These are phyloP conservation scores for Phytophthora pluvialis DNA, from an alignment of 352 stramenopile species.

Conservation along the genomic window DNA sequence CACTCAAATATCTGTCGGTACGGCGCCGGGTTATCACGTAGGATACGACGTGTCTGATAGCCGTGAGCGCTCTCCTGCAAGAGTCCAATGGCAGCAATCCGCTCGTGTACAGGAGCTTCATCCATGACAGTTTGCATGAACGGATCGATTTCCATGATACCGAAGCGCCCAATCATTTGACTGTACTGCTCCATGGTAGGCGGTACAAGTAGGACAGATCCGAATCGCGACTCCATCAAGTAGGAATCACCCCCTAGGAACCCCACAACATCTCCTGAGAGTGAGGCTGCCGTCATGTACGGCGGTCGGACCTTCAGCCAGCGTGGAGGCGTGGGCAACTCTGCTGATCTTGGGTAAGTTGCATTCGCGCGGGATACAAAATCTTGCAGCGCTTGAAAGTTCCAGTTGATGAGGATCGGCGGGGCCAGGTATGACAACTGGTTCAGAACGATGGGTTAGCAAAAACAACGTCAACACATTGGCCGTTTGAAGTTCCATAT, in stretches of 20 bases:
- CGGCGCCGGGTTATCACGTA: background rate
- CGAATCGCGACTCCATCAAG: background rate
- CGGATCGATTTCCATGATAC: slow-evolving; percentile 1
- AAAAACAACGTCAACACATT: background rate
- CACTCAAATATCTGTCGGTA: slow-evolving; percentile 5
- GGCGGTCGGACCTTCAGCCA: slow-evolving; percentile 7
- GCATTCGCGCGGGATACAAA: slow-evolving; percentile 4
- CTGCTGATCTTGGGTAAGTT: background rate
- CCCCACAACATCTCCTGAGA: background rate
- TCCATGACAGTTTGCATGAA: slow-evolving; percentile 6
- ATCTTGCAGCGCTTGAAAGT: slow-evolving; percentile 1
- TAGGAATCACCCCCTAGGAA: background rate
- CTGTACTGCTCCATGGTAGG: slow-evolving; percentile 1
- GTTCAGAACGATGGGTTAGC: background rate
- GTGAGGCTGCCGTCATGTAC: background rate
- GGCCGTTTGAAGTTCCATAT: background rate
- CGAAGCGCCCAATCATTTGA: background rate
- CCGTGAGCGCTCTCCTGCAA: background rate
- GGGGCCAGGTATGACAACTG: background rate
- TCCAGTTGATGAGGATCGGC: slow-evolving; percentile 5
- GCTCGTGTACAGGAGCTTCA: background rate
- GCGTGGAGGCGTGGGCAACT: background rate
- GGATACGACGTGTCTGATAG: background rate
- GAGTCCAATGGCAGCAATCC: slow-evolving; percentile 1
- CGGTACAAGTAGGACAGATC: background rate